A percentile compares a stretch with the other conserved stretches of the same genome.
Conservation (phyloP, 2,329 filamentous ascomycete genomes). For the Nothopassalora personata region DNA sequence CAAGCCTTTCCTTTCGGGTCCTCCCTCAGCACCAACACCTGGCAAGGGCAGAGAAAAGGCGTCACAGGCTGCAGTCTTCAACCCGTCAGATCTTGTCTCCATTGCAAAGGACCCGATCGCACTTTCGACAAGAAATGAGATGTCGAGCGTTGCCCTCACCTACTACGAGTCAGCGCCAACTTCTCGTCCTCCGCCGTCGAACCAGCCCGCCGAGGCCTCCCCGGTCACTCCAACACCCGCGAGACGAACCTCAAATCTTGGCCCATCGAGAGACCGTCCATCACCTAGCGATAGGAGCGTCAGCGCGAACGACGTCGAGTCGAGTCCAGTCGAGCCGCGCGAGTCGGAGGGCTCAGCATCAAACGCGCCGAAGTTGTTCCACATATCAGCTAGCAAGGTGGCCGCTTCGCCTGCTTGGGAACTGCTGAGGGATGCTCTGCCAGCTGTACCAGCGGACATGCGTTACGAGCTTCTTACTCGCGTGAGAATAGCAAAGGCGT, state of each 20-base stretch:
- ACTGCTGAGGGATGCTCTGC: constrained; percentile 38
- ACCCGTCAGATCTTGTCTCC: constrained; percentile 78
- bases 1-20: constrained; percentile 56
- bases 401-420: constrained; percentile 38
- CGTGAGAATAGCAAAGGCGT: constrained; percentile 74
- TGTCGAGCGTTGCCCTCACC: constrained; percentile 69
- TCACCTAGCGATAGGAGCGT: constrained; percentile 22
- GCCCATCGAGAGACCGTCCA: constrained; percentile 35
- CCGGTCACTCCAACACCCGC: constrained; percentile 65
- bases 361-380: constrained; percentile 51
- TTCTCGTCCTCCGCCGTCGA: constrained; percentile 12
- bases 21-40: constrained; percentile 49
- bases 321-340: constrained; percentile 25
- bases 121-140: constrained; percentile 60
- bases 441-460: constrained; percentile 64
- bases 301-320: constrained; percentile 23
- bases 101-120: constrained; percentile 55
- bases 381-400: constrained; percentile 54
- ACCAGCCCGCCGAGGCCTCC: constrained; percentile 34
- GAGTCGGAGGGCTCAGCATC: constrained; percentile 35
- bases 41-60: constrained; percentile 73
- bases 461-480: constrained; percentile 83
- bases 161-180: constrained; percentile 59
- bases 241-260: constrained; percentile 56
- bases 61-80: constrained; percentile 51